Base-by-base conservation (phyloP, 1,139 yeast species). In the Debaryomyces fabryi region DNA sequence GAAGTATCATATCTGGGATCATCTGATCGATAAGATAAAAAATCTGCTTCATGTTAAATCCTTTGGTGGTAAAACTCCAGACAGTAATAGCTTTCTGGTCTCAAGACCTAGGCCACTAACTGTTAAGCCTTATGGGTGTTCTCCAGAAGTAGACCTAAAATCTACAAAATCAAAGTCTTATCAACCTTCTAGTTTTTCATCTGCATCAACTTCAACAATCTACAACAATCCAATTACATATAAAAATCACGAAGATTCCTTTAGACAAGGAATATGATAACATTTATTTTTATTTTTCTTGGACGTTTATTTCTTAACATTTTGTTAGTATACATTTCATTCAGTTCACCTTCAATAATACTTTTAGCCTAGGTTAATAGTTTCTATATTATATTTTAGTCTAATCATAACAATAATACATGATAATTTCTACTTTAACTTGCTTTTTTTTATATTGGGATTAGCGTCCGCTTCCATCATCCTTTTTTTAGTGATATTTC, bases 401-500 rank as follows among this genome's bases (percentile, higher is more conserved):
- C 30, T 27, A 27, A 27, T 12, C 4, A 12, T 24, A 27, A 27
- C 10, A 10, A 10, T 25, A 25, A 27, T 27, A 27, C 3, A 27
- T 12, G 12, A 1, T 12, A n/a, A 27, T 27, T 27, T 27, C 23
- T 41, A 39, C 9, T 15, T 25, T 39, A 15, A 10, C n/a, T n/a
- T 25, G 25, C 4, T 32, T 40, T 20, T 30, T 13, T 21, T 40
- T 13, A 25, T 15, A 8, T 40, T 30, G 24, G 21, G 9, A 5
- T 27, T 21, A 10, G 16, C 6, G 9, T 25, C 9, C 12, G 60
- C 65, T 15, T 60, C 64, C 25, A 64, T 70, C 9, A 63, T 46
- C 52, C 79, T 79, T 56, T 83, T 74, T 59, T 85, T 85, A 48
- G 79, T 54, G 18, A 85, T 75, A 56, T 82, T 84, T 48, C 80